phyloP scores from a whole-genome alignment of 1,139 yeast species.

The Pichia sp. region DNA sequence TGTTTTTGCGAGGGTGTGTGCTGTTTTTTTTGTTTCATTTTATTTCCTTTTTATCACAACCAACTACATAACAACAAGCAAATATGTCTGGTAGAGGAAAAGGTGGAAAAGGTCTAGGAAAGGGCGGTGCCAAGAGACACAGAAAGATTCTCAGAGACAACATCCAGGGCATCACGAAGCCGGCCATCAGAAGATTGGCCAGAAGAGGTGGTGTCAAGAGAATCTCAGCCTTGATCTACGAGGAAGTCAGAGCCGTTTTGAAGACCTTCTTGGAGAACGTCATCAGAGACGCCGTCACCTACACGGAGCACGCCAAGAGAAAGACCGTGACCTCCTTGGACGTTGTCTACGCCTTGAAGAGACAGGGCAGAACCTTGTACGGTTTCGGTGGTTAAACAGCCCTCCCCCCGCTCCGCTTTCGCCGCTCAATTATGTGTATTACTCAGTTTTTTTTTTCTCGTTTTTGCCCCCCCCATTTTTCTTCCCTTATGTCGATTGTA shows the following conservation, averaged over 20 bases:
- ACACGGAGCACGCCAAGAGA: slow-evolving; percentile 99
- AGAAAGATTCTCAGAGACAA: slow-evolving; percentile 98
- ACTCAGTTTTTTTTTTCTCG: neutral
- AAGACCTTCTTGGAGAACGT: slow-evolving; percentile 95
- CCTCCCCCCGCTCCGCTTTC: neutral
- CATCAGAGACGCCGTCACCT: slow-evolving; percentile 97
- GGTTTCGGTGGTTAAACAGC: slow-evolving; percentile 94
- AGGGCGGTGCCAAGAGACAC: slow-evolving; percentile 99
- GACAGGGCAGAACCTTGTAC: slow-evolving; percentile 99
- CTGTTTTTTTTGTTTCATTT: neutral
- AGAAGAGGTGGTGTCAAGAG: slow-evolving; percentile 99
- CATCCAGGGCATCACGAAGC: slow-evolving; percentile 99
- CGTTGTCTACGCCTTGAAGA: slow-evolving; percentile 98
- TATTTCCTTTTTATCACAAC: neutral
- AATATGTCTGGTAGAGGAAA: slow-evolving; percentile 98
- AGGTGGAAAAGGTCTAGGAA: slow-evolving; percentile 99
- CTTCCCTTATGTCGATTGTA: no score
- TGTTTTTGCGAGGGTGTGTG: no score
- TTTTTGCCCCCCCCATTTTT: neutral
- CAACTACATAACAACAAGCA: slow-evolving; percentile 15
- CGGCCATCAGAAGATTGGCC: slow-evolving; percentile 99
- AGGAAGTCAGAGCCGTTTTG: slow-evolving; percentile 96
- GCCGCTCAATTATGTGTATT: no score
- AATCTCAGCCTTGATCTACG: slow-evolving; percentile 97
- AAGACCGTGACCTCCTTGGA: slow-evolving; percentile 98